phyloP scores from a whole-genome alignment of 108 stramenopile species.

The Mayamaea pseudoterrestris region DNA sequence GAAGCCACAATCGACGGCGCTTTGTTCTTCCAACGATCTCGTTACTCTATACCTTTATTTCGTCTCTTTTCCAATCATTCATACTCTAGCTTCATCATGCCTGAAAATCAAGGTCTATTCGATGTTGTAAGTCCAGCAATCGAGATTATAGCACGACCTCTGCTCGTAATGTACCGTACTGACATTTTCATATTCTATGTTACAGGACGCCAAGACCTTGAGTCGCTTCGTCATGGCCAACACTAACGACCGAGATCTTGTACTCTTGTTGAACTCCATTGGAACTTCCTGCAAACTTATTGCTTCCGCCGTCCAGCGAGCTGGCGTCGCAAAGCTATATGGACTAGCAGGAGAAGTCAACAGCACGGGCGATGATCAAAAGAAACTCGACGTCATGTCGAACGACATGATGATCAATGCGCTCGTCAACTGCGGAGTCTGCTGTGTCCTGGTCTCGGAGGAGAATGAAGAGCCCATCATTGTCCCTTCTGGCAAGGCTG shows the following conservation, averaged over 20 bases:
- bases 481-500: conserved; percentile 70
- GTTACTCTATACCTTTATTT: no score
- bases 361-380: conserved; percentile 97
- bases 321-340: conserved; percentile 84
- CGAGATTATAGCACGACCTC: no score
- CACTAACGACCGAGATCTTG: conserved; percentile 71
- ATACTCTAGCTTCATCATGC: no score
- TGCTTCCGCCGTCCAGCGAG: conserved; percentile 75
- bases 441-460: conserved; percentile 93
- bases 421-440: conserved; percentile 81
- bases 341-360: conserved; percentile 96
- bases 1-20: no score
- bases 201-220: conserved; percentile 65
- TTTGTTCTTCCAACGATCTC: no score
- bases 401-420: conserved; percentile 99
- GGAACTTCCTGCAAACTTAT: conserved; percentile 83
- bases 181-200: neutral
- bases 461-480: conserved; percentile 98
- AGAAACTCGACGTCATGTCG: conserved; percentile 98
- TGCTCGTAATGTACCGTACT: no score
- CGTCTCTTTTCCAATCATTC: no score
- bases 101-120: no score
- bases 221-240: conserved; percentile 75
- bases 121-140: no score
- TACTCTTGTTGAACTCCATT: conserved; percentile 77